Base-by-base conservation (phyloP, 257 asterid species). In the Nicotiana tomentosiformis region DNA sequence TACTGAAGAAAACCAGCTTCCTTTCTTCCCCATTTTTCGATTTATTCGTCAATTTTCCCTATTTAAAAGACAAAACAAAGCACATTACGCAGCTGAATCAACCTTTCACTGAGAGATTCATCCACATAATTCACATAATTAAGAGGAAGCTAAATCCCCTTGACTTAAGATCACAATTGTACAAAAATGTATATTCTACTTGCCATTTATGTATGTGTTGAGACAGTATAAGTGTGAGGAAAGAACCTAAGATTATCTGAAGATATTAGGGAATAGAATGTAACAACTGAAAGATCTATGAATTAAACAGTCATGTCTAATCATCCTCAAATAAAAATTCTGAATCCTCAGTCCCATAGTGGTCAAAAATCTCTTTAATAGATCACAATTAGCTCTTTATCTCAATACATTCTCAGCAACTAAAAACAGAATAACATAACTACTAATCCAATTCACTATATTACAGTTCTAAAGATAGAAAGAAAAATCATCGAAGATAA, bases 1-100 rank as follows among this genome's bases (percentile, higher is more conserved):
- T 39, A 96, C 92, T 0, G 98, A 92, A 79, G 97, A 90, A 82
- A 96, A 90, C 99, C 99, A 96, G 88, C 90, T 89, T 88, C 97
- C 93, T 90, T 92, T 94, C 92, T 88, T 91, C 66, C 94, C 97
- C 99, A 96, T 95, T 70, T 4, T 82, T 85, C 56, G 70, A 85
- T 89, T 85, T 89, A 87, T 91, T 90, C 91, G 93, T 69, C 90
- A 79, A 86, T 57, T 83, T 74, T 26, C 89, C 88, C 68, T 55
- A 66, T 81, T 8, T 51, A 51, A 51, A 26, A 15, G 80, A 74
- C 39, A 23, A 74, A 81, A 66, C 60, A 57, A 58, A 82, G 57
- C 68, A 35, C 83, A 80, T 74, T 79, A 60, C 15, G 33, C 4
- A 30, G 80, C 77, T 83, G 82, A 62, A 84, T 81, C 66, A 17